These are phyloP conservation scores for Ganoderma sinense DNA, from an alignment of 1,284 basidiomycete genomes.

Conservation along the genomic window DNA sequence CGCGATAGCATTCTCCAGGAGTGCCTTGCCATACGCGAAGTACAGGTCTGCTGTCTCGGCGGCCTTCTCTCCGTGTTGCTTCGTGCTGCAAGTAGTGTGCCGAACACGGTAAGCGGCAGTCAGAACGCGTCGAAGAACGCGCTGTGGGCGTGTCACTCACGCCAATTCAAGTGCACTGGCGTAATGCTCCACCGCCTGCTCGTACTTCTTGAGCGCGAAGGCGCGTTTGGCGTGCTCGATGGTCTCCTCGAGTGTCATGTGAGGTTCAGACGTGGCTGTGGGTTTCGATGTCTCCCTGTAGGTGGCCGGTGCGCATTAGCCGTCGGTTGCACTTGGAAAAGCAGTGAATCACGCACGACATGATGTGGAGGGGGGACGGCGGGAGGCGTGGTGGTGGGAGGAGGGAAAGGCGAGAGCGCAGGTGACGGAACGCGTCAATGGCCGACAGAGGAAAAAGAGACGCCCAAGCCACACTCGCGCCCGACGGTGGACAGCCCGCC, in stretches of 20 bases:
- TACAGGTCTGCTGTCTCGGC: slow-evolving; percentile 85
- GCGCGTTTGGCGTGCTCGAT: slow-evolving; percentile 85
- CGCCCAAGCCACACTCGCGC: slow-evolving; percentile 24
- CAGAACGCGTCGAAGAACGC: slow-evolving; percentile 22
- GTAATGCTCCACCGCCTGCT: slow-evolving; percentile 86
- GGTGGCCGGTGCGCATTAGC: background rate
- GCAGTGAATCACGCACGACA: slow-evolving; percentile 26
- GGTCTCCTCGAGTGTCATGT: slow-evolving; percentile 56
- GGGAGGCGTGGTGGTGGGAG: slow-evolving; percentile 19
- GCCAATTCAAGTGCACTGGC: slow-evolving; percentile 84
- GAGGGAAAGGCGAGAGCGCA: slow-evolving; percentile 13
- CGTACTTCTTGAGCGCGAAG: slow-evolving; percentile 87
- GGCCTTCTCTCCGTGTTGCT: slow-evolving; percentile 76
- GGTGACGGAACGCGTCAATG: slow-evolving; percentile 28
- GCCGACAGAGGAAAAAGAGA: slow-evolving; percentile 16
- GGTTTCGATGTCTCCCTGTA: slow-evolving; percentile 24
- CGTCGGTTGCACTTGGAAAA: background rate
- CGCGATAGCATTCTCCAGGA: slow-evolving; percentile 87
- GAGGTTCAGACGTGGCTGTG: slow-evolving; percentile 27
- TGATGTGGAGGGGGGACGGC: slow-evolving; percentile 12
- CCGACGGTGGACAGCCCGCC: slow-evolving; percentile 1
- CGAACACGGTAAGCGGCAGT: slow-evolving; percentile 14
- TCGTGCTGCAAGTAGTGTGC: slow-evolving; percentile 56
- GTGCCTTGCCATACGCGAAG: slow-evolving; percentile 85
- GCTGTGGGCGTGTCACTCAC: slow-evolving; percentile 51